phyloP scores from a whole-genome alignment of 75 land plant species.

The Selaginella moellendorffii region DNA sequence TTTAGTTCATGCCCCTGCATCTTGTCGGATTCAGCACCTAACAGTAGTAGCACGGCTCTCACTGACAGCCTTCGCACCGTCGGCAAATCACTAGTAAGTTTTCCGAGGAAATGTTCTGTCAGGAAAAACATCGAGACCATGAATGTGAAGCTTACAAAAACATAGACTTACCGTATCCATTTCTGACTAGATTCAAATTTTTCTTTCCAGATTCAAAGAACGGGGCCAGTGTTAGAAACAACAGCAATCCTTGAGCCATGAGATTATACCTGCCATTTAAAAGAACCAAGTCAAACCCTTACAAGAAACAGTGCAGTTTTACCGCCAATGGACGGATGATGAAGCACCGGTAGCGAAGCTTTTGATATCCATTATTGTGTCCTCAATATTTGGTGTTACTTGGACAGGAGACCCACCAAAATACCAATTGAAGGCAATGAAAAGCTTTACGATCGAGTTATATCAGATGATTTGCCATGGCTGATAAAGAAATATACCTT shows the following conservation, averaged over 20 bases:
- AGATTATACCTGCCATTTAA: slow-evolving; percentile 7
- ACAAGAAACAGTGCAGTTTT: slow-evolving; percentile 1
- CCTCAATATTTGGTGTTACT: background rate
- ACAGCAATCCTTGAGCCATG: background rate
- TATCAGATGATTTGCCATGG: no score
- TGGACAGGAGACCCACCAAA: background rate
- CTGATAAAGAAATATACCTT: no score
- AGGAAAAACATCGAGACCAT: background rate
- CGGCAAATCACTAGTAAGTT: background rate
- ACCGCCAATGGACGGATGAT: background rate
- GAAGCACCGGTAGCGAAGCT: background rate
- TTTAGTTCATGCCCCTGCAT: background rate
- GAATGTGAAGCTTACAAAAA: no score
- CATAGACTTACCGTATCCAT: no score
- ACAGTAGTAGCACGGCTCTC: background rate
- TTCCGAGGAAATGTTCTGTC: background rate
- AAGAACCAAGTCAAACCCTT: no score
- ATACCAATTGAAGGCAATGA: background rate
- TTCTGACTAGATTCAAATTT: background rate
- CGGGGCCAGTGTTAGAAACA: background rate
- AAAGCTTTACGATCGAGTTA: background rate
- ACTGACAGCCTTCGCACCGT: background rate
- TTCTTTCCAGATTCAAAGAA: background rate
- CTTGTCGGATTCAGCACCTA: background rate
- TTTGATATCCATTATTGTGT: background rate